phyloP scores from a whole-genome alignment of 1,284 basidiomycete species.

The Trichosporon faecale region DNA sequence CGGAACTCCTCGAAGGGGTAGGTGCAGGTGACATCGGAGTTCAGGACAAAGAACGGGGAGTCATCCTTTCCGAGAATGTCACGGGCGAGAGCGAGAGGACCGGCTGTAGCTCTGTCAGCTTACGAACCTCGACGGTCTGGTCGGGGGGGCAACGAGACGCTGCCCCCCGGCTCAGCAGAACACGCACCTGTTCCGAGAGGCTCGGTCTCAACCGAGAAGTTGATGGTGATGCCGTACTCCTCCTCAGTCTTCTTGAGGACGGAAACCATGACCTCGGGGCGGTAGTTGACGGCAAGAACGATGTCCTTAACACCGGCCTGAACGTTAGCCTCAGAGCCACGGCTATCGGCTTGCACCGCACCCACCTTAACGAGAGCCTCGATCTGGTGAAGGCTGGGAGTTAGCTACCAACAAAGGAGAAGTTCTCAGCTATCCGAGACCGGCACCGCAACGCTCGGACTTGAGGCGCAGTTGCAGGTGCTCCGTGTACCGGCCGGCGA shows the following conservation, averaged over 20 bases:
- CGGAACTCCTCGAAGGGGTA: slow-evolving; percentile 58
- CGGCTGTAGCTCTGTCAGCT: slow-evolving; percentile 45
- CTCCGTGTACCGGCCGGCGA: not conserved
- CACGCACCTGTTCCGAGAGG: slow-evolving; percentile 57
- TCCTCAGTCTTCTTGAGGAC: slow-evolving; percentile 58
- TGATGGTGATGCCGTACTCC: slow-evolving; percentile 58
- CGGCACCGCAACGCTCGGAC: not conserved
- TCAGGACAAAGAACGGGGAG: slow-evolving; percentile 59
- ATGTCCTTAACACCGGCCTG: slow-evolving; percentile 58
- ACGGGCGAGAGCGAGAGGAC: slow-evolving; percentile 56
- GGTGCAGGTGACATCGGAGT: slow-evolving; percentile 58
- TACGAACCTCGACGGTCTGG: not conserved
- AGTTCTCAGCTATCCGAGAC: not conserved
- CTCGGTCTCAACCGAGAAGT: slow-evolving; percentile 58
- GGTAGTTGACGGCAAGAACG: slow-evolving; percentile 58
- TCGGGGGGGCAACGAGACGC: too few species aligned
- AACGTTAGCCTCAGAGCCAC: slow-evolving; percentile 9
- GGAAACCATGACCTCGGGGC: slow-evolving; percentile 58
- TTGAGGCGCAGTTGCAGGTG: not conserved
- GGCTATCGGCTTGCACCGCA: not conserved
- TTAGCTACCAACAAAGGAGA: not conserved
- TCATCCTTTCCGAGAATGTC: slow-evolving; percentile 58
- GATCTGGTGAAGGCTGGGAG: slow-evolving; percentile 55
- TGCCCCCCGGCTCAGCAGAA: not conserved
- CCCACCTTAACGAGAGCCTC: slow-evolving; percentile 57